A percentile compares a stretch with the other conserved stretches of the same genome.
Evolutionary conservation across 768 basidiomycete genomes (phyloP).

Genomic region (Agaricus blazei): DNA sequence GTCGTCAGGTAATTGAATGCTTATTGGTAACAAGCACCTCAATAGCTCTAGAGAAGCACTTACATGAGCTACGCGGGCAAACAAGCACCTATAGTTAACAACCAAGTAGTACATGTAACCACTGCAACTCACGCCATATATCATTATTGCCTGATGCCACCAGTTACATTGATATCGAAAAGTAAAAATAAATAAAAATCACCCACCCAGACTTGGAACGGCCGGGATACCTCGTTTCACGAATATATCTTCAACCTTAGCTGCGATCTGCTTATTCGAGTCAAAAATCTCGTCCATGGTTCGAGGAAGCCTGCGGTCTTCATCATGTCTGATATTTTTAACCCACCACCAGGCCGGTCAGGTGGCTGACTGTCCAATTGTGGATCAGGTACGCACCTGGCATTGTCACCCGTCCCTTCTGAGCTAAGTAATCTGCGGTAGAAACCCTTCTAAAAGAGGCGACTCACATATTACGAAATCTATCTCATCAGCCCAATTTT

Average conservation of each 20-base stretch:
- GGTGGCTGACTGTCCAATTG: not conserved
- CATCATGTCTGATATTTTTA: slow-evolving; percentile 61
- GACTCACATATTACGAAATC: slow-evolving; percentile 85
- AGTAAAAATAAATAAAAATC: not conserved
- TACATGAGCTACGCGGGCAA: slow-evolving; percentile 11
- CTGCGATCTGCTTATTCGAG: slow-evolving; percentile 62
- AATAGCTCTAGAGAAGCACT: not conserved
- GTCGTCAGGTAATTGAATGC: slow-evolving; percentile 18
- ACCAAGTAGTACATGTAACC: slow-evolving; percentile 27
- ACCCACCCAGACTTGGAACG: slow-evolving; percentile 69
- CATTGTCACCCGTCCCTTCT: slow-evolving; percentile 75
- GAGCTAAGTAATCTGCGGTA: not conserved
- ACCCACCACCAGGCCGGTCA: not conserved
- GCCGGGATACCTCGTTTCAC: slow-evolving; percentile 65
- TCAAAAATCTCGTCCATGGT: slow-evolving; percentile 76
- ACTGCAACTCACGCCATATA: slow-evolving; percentile 65
- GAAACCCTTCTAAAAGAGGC: slow-evolving; percentile 1
- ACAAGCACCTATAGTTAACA: slow-evolving; percentile 6
- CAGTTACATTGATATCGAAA: not conserved
- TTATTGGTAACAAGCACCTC: slow-evolving; percentile 2
- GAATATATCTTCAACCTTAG: slow-evolving; percentile 73
- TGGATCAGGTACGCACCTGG: slow-evolving; percentile 37
- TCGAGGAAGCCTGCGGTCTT: slow-evolving; percentile 75
- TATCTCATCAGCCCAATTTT: slow-evolving; percentile 76
- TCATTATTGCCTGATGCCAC: slow-evolving; percentile 75